A percentile compares a stretch with the other conserved stretches of the same genome.
phyloP scores from a whole-genome alignment of 768 basidiomycete species.

The Lyophyllum atratum region DNA sequence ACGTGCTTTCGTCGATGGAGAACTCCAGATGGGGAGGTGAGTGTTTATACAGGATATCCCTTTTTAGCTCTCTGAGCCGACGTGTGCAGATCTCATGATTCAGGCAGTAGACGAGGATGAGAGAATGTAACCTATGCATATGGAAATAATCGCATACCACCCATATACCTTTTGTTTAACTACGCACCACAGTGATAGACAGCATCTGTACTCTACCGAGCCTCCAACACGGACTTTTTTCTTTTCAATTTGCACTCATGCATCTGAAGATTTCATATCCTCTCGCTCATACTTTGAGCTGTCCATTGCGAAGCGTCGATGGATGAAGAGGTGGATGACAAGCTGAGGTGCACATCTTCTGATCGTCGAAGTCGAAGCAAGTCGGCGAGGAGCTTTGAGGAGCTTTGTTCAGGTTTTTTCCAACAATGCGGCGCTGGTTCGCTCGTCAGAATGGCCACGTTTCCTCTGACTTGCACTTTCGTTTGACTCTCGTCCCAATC shows the following conservation, averaged over 20 bases:
- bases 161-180: constrained; percentile 10
- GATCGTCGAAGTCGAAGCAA: too few relatives aligned
- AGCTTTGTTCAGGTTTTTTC: too few relatives aligned
- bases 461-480: too few relatives aligned
- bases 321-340: too few relatives aligned
- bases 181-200: constrained; percentile 12
- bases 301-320: too few relatives aligned
- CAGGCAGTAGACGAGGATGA: constrained; percentile 48
- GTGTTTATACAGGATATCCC: constrained; percentile 21
- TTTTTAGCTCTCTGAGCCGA: constrained; percentile 17
- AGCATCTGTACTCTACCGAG: constrained; percentile 19
- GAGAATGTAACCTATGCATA: constrained; percentile 20
- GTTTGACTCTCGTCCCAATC: too few relatives aligned
- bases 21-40: constrained; percentile 74
- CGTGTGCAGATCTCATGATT: constrained; percentile 38
- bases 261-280: too few relatives aligned
- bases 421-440: too few relatives aligned
- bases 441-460: too few relatives aligned
- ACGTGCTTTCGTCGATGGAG: constrained; percentile 59
- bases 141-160: constrained; percentile 12
- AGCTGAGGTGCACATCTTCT: too few relatives aligned
- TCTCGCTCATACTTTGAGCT: too few relatives aligned
- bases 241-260: neutral
- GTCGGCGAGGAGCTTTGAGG: too few relatives aligned
- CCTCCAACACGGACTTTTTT: neutral